Evolutionary conservation across 1,284 basidiomycete genomes (phyloP), one percentile per base, ranked within the genome.

Genomic region (Calocybe gambosa): DNA sequence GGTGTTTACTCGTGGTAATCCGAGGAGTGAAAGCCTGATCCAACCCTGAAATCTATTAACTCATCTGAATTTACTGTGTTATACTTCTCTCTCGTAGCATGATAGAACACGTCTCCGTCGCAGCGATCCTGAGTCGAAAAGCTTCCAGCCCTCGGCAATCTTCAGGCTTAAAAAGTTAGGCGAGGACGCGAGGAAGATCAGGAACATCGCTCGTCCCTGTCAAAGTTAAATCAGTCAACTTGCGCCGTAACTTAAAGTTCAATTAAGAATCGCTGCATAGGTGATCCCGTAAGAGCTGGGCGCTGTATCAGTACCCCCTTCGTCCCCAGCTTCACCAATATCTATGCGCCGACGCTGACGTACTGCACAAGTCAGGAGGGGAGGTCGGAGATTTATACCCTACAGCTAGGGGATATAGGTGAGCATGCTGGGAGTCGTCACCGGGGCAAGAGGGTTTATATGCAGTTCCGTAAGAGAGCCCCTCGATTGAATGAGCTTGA

Each of bases 1-100:
- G n/a, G 21, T 19, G 13, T n/a, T 7, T 9, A 43, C 15, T 34
- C 28, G 7, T 34, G 28, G 36, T 42, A 47, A 34, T 19, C 46
- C 46, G 46, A 47, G 46, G 46, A 47, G 5, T 18, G 40, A 42
- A 38, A 21, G 15, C 45, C 38, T 15, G 18, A 39, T 18, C 18
- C 15, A 38, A 29, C 43, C 43, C 43, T 45, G 43, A 45, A 31
- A 21, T 1, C 19, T 31, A 19, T 25, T 26, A 1, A 13, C 35
- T 9, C 28, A 12, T 15, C 18, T 34, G 10, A 15, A 25, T 29
- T 36, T 20, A 5, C 29, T 25, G 5, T 10, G 13, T 2, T 2
- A 5, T 15, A 15, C 38, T 37, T 34, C 23, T 15, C 25, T 35
- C 18, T 31, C 16, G 10, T 8, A n/a, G 10, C 21, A 37, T 43